Evolutionary conservation across 768 basidiomycete genomes (phyloP).

Genomic region (Tylopilus vinaceipallidus): DNA sequence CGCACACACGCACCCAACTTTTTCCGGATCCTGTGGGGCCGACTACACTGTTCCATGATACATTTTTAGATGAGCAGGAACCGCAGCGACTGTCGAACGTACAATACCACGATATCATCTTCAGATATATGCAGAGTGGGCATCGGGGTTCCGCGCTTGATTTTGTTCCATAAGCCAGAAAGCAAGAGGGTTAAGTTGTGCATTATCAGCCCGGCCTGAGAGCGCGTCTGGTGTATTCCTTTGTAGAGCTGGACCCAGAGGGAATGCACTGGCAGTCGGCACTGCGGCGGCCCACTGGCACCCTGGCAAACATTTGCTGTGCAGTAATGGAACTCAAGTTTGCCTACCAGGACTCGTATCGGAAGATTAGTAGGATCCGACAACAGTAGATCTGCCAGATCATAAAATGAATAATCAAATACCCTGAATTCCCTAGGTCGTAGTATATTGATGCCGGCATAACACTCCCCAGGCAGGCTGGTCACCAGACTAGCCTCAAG

Average conservation of each 20-base stretch:
- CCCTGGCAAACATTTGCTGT: too few relatives aligned
- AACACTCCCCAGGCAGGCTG: too few relatives aligned
- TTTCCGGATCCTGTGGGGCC: slow-evolving; percentile 21
- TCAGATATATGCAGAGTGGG: slow-evolving; percentile 3
- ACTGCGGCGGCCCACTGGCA: too few relatives aligned
- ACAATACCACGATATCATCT: slow-evolving; percentile 23
- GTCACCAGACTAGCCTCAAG: too few relatives aligned
- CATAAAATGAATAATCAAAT: neutral
- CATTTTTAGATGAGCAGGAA: neutral
- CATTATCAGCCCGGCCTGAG: neutral
- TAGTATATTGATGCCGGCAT: too few relatives aligned
- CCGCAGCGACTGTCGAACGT: neutral
- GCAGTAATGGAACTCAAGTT: too few relatives aligned
- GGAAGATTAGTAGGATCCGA: too few relatives aligned
- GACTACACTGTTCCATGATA: slow-evolving; percentile 5
- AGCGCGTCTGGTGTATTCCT: too few relatives aligned
- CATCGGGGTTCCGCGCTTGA: slow-evolving; percentile 9
- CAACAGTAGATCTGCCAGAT: too few relatives aligned
- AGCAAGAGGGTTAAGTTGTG: neutral
- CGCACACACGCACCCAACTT: slow-evolving; percentile 16
- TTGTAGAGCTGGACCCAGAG: too few relatives aligned
- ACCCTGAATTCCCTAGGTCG: neutral
- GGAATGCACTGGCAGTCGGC: too few relatives aligned
- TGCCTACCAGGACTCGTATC: too few relatives aligned
- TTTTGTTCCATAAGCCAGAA: slow-evolving; percentile 8